Base-by-base conservation (phyloP, 495 filamentous ascomycete genomes). In the Thermothielavioides terrestris region DNA sequence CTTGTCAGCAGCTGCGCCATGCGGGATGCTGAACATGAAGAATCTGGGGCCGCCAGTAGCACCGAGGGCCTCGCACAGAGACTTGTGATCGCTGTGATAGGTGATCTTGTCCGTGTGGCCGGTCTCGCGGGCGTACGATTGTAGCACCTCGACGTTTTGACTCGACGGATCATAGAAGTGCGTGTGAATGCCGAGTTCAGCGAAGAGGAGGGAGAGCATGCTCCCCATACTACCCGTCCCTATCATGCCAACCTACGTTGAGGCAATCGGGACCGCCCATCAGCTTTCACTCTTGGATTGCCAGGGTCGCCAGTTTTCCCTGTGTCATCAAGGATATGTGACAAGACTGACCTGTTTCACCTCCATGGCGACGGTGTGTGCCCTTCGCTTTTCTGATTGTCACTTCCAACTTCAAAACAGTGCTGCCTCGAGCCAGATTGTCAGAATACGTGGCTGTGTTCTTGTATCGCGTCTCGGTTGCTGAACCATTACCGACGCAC, bases 1-100 rank as follows among this genome's bases (percentile, higher is more conserved):
- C 0, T 68, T 73, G 57, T 88, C 85, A 10, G 76, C 82, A 1
- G 79, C 76, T n/a, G 59, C 62, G n/a, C 85, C 83, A 49, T 88
- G 84, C 5, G 0, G 85, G 79, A 39, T 70, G 18, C 76, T 81
- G 60, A 87, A 86, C 48, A 88, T 66, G 55, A 88, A 80, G 3
- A 82, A 50, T 44, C 62, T 66, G 6, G 58, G 61, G 0, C 25
- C 10, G 9, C 27, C 4, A 1, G n/a, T 21, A 17, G 22, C 32
- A n/a, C 18, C 34, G 1, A 39, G 25, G 5, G 23, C 32, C 23
- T 26, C 17, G 10, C 32, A 38, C 0, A 22, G 11, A 9, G 31
- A 34, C 31, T 34, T 30, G 27, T 30, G 27, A 5, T 30, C 31
- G 3, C 11, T 14, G 31, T 48, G 45, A 3, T 39, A 28, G 0